Evolutionary conservation across 164 flowering plant species (phyloP).

Genomic region (Magnolia changhungtana): DNA sequence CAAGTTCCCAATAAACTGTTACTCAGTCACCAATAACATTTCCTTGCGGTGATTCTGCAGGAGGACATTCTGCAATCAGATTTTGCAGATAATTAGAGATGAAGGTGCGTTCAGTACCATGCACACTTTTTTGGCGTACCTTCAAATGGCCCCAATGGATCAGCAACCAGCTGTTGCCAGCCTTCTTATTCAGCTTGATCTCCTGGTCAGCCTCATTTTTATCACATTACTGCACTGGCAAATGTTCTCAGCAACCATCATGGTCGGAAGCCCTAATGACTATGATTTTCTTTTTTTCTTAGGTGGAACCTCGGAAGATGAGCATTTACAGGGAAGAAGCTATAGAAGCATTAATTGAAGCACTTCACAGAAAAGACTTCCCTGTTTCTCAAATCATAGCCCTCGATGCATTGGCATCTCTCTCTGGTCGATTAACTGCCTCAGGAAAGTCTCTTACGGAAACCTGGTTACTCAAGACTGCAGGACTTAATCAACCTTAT

Average conservation of each 20-base stretch:
- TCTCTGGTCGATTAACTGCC: slow-evolving; percentile 49
- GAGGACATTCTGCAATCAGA: slow-evolving; percentile 55
- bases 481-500: slow-evolving; percentile 61
- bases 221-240: not conserved
- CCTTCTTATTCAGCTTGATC: slow-evolving; percentile 82
- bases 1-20: not conserved
- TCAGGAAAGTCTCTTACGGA: slow-evolving; percentile 51
- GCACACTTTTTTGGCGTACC: slow-evolving; percentile 72
- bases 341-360: slow-evolving; percentile 58
- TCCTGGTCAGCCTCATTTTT: slow-evolving; percentile 46
- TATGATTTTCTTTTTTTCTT: slow-evolving; percentile 4
- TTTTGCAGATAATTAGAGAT: slow-evolving; percentile 55
- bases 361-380: slow-evolving; percentile 52
- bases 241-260: no score
- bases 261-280: not conserved
- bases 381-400: slow-evolving; percentile 53
- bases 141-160: slow-evolving; percentile 80
- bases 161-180: slow-evolving; percentile 60
- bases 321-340: slow-evolving; percentile 84
- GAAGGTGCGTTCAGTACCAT: slow-evolving; percentile 78
- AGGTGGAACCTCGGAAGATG: slow-evolving; percentile 81
- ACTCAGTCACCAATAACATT: not conserved
- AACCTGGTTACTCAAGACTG: slow-evolving; percentile 61
- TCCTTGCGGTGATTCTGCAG: slow-evolving; percentile 30
- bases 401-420: slow-evolving; percentile 49